Evolutionary conservation across 1,284 basidiomycete genomes (phyloP), one percentile per base, ranked within the genome.

Genomic region (Meira miltonrushii): DNA sequence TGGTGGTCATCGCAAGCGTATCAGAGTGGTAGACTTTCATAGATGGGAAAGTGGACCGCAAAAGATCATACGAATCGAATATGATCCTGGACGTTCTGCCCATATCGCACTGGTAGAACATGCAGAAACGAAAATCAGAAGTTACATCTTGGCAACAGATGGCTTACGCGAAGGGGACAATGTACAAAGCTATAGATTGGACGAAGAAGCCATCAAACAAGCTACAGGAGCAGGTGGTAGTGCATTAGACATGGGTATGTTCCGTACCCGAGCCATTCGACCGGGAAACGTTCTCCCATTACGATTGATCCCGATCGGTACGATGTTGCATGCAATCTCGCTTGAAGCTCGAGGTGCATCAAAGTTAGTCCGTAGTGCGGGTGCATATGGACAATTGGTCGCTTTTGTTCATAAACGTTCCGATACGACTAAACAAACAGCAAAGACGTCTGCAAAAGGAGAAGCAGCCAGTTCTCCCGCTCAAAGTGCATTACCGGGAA

Each of bases 281-380:
- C 87, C 90, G 0, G 94, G 94, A 47, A 97, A 98, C 75, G 92
- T 94, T 54, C 85, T 98, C 13, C 93, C 92, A 0, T 82, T 98
- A 55, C 86, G 87, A 55, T 85, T 96, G 64, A 92, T 97, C 66
- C 94, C 94, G 0, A 85, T 89, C 33, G 92, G 93, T 15, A 95
- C 92, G 6, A 84, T 88, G 71, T 86, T 97, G 61, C 92, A 97
- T 82, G 88, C 86, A 74, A 83, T 98, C 65, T 83, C 89, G 0
- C 84, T 96, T 56, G 81, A 84, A 49, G 87, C 90, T 0, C 79
- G 84, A 5, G 91, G 91, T 2, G 87, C 86, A 17, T 90, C 86
- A 50, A 84, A 88, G 60, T 86, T 97, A 53, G 88, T 92, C 12
- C 88, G 94, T 46, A 87, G 90, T 3, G 94, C 95, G 0, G 94